phyloP scores from a whole-genome alignment of 441 rosid species.

The Populus hybrid region DNA sequence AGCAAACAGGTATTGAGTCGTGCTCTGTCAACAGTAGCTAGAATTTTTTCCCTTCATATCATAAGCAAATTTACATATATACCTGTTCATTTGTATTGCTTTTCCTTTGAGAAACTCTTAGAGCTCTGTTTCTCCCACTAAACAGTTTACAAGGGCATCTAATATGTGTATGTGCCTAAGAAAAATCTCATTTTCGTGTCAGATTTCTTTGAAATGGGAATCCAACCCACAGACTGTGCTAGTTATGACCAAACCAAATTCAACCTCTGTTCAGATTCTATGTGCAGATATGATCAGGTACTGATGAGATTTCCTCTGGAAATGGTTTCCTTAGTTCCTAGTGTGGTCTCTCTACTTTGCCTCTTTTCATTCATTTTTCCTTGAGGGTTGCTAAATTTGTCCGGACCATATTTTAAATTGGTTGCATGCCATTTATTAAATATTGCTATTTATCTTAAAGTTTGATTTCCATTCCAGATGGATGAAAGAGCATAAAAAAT shows the following conservation, averaged over 20 bases:
- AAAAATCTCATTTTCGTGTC: constrained; percentile 30
- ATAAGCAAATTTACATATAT: background rate
- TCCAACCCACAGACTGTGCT: constrained; percentile 85
- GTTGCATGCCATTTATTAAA: background rate
- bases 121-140: background rate
- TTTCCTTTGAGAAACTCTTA: background rate
- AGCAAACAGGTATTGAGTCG: constrained; percentile 71
- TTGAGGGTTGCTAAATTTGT: background rate
- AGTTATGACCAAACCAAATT: constrained; percentile 86
- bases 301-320: constrained; percentile 5
- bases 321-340: background rate
- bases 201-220: constrained; percentile 97
- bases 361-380: background rate
- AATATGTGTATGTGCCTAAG: constrained; percentile 20
- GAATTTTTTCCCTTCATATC: background rate
- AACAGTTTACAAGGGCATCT: constrained; percentile 16
- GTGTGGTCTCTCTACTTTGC: background rate
- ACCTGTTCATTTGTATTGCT: background rate
- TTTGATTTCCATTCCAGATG: constrained; percentile 51
- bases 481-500: constrained; percentile 68
- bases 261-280: constrained; percentile 67
- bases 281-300: constrained; percentile 91
- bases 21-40: constrained; percentile 14
- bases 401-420: background rate
- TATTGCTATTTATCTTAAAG: background rate